These are phyloP conservation scores for Podosphaera fusca DNA, from an alignment of 2,329 filamentous ascomycete genomes.

Conservation along the genomic window DNA sequence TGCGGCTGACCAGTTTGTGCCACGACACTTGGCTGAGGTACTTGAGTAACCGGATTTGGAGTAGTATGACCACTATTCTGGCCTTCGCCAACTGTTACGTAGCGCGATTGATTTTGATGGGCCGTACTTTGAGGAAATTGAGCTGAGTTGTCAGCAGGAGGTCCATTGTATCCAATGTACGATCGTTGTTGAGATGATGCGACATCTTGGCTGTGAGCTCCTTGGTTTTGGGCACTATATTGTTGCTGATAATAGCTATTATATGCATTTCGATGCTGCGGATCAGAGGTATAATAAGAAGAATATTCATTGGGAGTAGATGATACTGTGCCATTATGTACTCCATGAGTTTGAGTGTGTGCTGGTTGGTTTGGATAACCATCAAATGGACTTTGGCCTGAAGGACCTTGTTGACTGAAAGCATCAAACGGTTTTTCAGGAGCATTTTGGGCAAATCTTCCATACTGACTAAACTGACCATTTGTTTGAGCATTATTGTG, in stretches of 20 bases:
- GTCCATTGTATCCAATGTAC: conserved; percentile 50
- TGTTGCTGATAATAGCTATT: conserved; percentile 46
- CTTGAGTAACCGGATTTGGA: conserved; percentile 50
- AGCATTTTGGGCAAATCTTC: conserved; percentile 40
- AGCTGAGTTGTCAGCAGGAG: conserved; percentile 35
- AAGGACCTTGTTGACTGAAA: conserved; percentile 52
- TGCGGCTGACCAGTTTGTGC: conserved; percentile 21
- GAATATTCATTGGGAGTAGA: conserved; percentile 61
- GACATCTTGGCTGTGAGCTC: conserved; percentile 37
- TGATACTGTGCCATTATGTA: conserved; percentile 38
- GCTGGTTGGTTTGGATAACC: conserved; percentile 33
- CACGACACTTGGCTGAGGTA: conserved; percentile 24
- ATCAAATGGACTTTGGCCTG: conserved; percentile 36
- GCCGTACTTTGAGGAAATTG: conserved; percentile 58
- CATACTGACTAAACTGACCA: conserved; percentile 35
- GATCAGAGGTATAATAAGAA: conserved; percentile 61
- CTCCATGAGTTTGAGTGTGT: conserved; percentile 32
- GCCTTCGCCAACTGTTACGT: conserved; percentile 37
- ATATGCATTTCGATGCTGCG: conserved; percentile 53
- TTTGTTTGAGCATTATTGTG: conserved; percentile 15
- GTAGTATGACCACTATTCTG: conserved; percentile 81
- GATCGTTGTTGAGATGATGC: conserved; percentile 50
- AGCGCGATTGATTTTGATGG: conserved; percentile 33
- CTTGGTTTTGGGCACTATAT: conserved; percentile 20
- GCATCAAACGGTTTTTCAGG: conserved; percentile 70